Conservation (phyloP, 495 filamentous ascomycete species). For the Bombardia bombarda region DNA sequence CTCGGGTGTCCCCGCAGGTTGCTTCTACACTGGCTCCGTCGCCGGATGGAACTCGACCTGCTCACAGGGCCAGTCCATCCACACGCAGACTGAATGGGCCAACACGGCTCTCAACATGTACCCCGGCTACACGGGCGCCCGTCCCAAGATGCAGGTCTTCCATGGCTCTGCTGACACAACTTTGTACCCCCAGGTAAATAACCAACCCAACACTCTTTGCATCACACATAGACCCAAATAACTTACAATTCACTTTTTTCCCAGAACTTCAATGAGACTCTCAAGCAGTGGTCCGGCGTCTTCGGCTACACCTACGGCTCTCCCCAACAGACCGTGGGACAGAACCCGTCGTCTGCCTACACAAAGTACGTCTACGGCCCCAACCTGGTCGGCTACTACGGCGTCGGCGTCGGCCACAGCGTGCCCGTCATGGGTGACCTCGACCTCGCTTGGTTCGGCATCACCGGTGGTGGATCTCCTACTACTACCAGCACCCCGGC, state of each 20-base stretch:
- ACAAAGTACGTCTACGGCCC: conserved; percentile 41
- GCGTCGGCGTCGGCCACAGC: conserved; percentile 23
- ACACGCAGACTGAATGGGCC: conserved; percentile 36
- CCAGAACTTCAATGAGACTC: conserved; percentile 38
- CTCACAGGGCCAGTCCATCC: conserved; percentile 32
- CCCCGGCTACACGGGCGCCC: conserved; percentile 39
- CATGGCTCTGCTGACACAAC: conserved; percentile 43
- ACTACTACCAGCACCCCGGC: conserved; percentile 4
- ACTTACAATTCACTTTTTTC: not conserved
- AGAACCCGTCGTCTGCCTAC: conserved; percentile 24
- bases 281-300: conserved; percentile 47
- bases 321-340: conserved; percentile 20
- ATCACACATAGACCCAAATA: not conserved
- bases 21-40: conserved; percentile 41
- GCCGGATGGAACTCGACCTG: conserved; percentile 40
- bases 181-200: conserved; percentile 28
- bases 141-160: conserved; percentile 49
- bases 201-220: not conserved
- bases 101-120: conserved; percentile 38
- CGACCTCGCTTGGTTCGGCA: conserved; percentile 30
- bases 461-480: conserved; percentile 7
- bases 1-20: conserved; percentile 53
- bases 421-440: conserved; percentile 21
- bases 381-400: conserved; percentile 32
- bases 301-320: conserved; percentile 30